These are phyloP conservation scores for Gigaspora rosea DNA, from an alignment of 192 early-diverging fungal species.

Conservation along the genomic window DNA sequence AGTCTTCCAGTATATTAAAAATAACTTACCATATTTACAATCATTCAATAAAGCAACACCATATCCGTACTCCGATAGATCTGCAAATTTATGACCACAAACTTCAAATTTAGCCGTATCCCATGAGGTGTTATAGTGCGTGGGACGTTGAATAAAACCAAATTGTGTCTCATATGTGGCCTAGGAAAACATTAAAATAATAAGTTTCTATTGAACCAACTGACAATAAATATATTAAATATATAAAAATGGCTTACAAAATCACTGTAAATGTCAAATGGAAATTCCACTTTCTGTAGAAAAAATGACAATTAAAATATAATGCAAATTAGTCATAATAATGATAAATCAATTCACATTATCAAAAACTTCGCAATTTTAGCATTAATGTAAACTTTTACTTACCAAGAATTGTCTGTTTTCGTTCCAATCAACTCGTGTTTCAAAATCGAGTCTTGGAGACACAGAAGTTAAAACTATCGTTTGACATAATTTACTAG, in stretches of 20 bases:
- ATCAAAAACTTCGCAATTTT: neutral
- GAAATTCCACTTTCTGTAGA: conserved; percentile 87
- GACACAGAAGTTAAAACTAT: conserved; percentile 78
- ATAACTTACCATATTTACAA: conserved; percentile 79
- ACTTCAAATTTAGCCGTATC: conserved; percentile 95
- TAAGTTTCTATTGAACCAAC: neutral
- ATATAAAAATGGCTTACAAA: conserved; percentile 27
- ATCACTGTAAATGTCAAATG: conserved; percentile 82
- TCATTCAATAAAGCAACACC: conserved; percentile 95
- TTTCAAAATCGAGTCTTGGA: conserved; percentile 84
- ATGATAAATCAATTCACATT: neutral
- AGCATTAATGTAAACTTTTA: neutral
- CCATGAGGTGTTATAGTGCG: conserved; percentile 94
- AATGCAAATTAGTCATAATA: conserved; percentile 15
- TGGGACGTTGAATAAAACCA: conserved; percentile 88
- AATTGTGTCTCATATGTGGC: conserved; percentile 96
- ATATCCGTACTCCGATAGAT: conserved; percentile 94
- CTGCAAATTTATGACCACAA: conserved; percentile 95
- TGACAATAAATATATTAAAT: neutral
- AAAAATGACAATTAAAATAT: neutral
- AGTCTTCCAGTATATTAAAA: neutral
- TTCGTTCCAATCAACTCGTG: conserved; percentile 91
- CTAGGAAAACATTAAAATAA: conserved; percentile 39
- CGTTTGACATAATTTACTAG: conserved; percentile 70
- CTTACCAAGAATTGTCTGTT: conserved; percentile 77